These are phyloP conservation scores for Pluteus cervinus DNA, from an alignment of 768 basidiomycete genomes.

Conservation along the genomic window DNA sequence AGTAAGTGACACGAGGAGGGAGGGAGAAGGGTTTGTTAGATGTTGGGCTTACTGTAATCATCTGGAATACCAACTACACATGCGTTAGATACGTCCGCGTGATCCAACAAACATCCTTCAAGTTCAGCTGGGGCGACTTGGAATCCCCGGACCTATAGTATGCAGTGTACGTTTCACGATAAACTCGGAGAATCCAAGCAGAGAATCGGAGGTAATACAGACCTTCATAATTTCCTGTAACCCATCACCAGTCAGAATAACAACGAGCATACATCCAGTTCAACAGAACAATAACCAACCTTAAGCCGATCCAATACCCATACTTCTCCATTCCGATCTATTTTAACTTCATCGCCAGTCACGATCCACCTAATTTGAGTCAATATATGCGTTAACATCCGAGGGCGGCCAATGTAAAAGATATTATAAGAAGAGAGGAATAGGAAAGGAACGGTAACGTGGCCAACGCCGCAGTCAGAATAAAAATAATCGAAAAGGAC, in stretches of 20 bases:
- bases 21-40: slow-evolving; percentile 5
- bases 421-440: too few species aligned
- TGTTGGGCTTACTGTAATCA: slow-evolving; percentile 43
- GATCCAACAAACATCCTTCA: slow-evolving; percentile 58
- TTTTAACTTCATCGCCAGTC: slow-evolving; percentile 61
- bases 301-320: slow-evolving; percentile 63
- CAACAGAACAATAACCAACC: slow-evolving; percentile 19
- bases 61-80: slow-evolving; percentile 66
- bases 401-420: too few species aligned
- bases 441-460: too few species aligned
- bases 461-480: too few species aligned
- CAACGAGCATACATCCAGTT: not conserved
- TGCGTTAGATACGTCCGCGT: slow-evolving; percentile 51
- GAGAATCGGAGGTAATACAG: slow-evolving; percentile 32
- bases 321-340: slow-evolving; percentile 48
- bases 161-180: not conserved
- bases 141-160: slow-evolving; percentile 51
- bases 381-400: slow-evolving; percentile 4
- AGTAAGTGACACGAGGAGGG: not conserved
- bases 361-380: slow-evolving; percentile 48
- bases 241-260: not conserved
- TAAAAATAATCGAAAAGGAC: too few species aligned
- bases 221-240: slow-evolving; percentile 42
- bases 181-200: not conserved
- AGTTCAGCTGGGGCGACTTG: slow-evolving; percentile 74